Percentiles rank a stretch among this genome's conserved stretches.
Evolutionary conservation across 2,329 filamentous ascomycete genomes (phyloP).

Genomic region (Arthrobotrys conoides): DNA sequence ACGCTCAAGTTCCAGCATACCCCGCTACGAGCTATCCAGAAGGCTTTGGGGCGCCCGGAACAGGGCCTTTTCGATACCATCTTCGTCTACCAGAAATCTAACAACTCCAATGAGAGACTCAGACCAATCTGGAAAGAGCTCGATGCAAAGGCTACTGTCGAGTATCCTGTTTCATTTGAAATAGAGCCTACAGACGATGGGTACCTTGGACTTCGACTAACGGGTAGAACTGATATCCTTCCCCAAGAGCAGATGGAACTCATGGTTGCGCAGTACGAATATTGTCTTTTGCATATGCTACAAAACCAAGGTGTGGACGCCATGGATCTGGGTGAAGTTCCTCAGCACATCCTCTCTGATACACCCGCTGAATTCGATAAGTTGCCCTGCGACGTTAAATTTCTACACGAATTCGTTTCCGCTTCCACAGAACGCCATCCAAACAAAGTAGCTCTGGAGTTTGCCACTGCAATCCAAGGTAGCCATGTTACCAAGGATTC

Average conservation of each 20-base stretch:
- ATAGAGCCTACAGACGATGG: slow-evolving; percentile 73
- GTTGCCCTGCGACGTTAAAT: slow-evolving; percentile 73
- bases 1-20: slow-evolving; percentile 80
- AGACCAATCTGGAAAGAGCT: slow-evolving; percentile 73
- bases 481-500: slow-evolving; percentile 68
- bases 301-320: slow-evolving; percentile 69
- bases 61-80: slow-evolving; percentile 84
- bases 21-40: slow-evolving; percentile 80
- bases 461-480: slow-evolving; percentile 74
- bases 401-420: slow-evolving; percentile 86
- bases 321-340: slow-evolving; percentile 66
- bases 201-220: slow-evolving; percentile 75
- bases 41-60: slow-evolving; percentile 77
- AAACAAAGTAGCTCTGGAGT: slow-evolving; percentile 79
- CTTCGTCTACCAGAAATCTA: slow-evolving; percentile 82
- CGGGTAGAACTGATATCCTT: slow-evolving; percentile 76
- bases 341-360: slow-evolving; percentile 73
- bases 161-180: slow-evolving; percentile 85
- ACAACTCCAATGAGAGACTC: slow-evolving; percentile 59
- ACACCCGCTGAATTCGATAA: slow-evolving; percentile 74
- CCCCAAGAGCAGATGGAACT: slow-evolving; percentile 77
- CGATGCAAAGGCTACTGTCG: slow-evolving; percentile 76
- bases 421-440: slow-evolving; percentile 73
- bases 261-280: slow-evolving; percentile 80
- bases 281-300: slow-evolving; percentile 74